Base-by-base conservation (phyloP, 2,329 filamentous ascomycete species). In the Phoma sp. region DNA sequence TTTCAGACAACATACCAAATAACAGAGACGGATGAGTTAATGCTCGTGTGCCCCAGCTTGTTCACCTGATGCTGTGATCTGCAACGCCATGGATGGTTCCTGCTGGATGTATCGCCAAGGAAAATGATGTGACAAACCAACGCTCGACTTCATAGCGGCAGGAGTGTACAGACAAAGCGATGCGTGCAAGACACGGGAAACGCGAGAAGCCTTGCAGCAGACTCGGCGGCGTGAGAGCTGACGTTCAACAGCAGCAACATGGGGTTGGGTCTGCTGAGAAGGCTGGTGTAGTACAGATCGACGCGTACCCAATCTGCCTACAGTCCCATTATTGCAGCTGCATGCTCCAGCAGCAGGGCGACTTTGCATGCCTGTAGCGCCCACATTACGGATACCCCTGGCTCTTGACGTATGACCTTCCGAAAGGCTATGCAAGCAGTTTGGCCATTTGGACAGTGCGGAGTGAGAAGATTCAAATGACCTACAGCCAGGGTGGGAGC, bases 231-330 rank as follows among this genome's bases (percentile, higher is more conserved):
- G 38, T 47, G 52, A 47, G 47, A 29, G 47, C 47, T 47, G 47
- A 39, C 11, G 47, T 56, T 51, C 38, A 46, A 44, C 47, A 36
- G 35, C 43, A 44, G 47, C 9, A 27, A 50, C 52, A 56, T 51
- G 52, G 32, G 52, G 52, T 36, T 23, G n/a, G 52, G 52, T 56
- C 52, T 43, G 52, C 42, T 56, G 52, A 56, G 52, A 56, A 38
- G 52, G 52, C 47, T 51, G 52, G 47, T 44, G 52, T 56, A 25
- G 52, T 32, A 56, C 52, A 47, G 36, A 37, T 7, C n/a, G 40
- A 23, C 37, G 13, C 24, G 25, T 25, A 33, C 25, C 24, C n/a
- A 36, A 27, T 45, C 13, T 23, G 14, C 24, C 8, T 30, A 33
- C 13, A n/a, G 4, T 33, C 4, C 32, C 32, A 11, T 9, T 33